Evolutionary conservation across 257 asterid species (phyloP).

Genomic region (Solanum lignicaule): DNA sequence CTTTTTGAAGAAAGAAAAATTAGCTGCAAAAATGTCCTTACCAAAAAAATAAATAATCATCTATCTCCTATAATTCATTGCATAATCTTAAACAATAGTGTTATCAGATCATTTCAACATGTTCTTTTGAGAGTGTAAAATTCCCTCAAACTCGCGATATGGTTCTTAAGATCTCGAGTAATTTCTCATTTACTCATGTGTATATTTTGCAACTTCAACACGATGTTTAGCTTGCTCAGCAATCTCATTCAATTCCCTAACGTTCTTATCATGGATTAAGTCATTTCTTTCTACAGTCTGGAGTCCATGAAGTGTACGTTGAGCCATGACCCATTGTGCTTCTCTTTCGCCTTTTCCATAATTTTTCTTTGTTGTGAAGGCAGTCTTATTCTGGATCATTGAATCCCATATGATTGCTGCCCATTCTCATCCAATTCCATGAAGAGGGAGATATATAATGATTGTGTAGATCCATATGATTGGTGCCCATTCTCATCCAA

Average conservation of each 20-base stretch:
- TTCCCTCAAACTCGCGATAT: conserved; percentile 15
- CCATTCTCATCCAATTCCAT: not conserved
- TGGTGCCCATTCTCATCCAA: conserved; percentile 77
- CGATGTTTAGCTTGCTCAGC: conserved; percentile 36
- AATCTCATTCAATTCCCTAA: conserved; percentile 32
- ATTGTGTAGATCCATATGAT: conserved; percentile 62
- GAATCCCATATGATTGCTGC: conserved; percentile 6
- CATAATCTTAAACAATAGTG: conserved; percentile 21
- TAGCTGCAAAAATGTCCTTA: not conserved
- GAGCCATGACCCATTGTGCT: conserved; percentile 53
- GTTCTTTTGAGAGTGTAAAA: conserved; percentile 31
- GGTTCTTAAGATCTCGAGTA: not conserved
- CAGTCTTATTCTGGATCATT: conserved; percentile 33
- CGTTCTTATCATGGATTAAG: conserved; percentile 15
- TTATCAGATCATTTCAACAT: conserved; percentile 32
- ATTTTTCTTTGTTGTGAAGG: conserved; percentile 39
- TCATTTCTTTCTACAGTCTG: conserved; percentile 5
- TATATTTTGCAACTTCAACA: conserved; percentile 39
- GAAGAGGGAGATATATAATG: conserved; percentile 53
- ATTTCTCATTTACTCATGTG: not conserved
- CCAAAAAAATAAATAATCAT: not conserved
- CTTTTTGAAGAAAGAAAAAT: not conserved
- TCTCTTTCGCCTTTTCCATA: conserved; percentile 36
- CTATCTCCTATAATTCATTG: not conserved
- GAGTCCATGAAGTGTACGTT: conserved; percentile 44